Conservation (phyloP, 2,329 filamentous ascomycete species). For the Fusarium gaditjirri region DNA sequence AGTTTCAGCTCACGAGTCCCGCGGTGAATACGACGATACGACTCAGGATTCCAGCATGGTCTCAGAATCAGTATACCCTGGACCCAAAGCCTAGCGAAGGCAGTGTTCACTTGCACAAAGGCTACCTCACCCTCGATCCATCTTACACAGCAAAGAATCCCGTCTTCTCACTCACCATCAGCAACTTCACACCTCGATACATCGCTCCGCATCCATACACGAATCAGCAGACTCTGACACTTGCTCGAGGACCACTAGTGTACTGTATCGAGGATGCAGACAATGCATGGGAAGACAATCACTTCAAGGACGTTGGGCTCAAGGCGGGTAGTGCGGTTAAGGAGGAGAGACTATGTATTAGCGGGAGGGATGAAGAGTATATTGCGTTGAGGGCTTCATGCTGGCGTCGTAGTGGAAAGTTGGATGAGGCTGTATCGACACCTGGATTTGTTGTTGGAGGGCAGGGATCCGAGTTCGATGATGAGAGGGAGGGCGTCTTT, state of each 20-base stretch:
- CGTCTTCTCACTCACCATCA: constrained; percentile 50
- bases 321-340: background rate
- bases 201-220: constrained; percentile 66
- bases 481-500: background rate
- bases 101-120: constrained; percentile 47
- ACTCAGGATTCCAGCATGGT: constrained; percentile 66
- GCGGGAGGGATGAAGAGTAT: constrained; percentile 17
- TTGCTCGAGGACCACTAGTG: constrained; percentile 67
- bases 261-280: constrained; percentile 68
- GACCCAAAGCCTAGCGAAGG: constrained; percentile 46
- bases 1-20: constrained; percentile 54
- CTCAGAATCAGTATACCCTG: constrained; percentile 48
- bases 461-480: fast-evolving
- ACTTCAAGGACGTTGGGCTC: constrained; percentile 26
- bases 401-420: background rate
- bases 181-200: constrained; percentile 59
- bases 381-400: constrained; percentile 18
- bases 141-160: constrained; percentile 53
- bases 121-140: constrained; percentile 60
- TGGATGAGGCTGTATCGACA: fast-evolving
- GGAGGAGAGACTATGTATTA: background rate
- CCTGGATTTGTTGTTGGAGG: background rate
- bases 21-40: constrained; percentile 52
- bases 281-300: constrained; percentile 22
- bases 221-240: constrained; percentile 62